A percentile compares a stretch with the other conserved stretches of the same genome.
phyloP scores from a whole-genome alignment of 306 rosid genomes.

The Cucumis hystrix region DNA sequence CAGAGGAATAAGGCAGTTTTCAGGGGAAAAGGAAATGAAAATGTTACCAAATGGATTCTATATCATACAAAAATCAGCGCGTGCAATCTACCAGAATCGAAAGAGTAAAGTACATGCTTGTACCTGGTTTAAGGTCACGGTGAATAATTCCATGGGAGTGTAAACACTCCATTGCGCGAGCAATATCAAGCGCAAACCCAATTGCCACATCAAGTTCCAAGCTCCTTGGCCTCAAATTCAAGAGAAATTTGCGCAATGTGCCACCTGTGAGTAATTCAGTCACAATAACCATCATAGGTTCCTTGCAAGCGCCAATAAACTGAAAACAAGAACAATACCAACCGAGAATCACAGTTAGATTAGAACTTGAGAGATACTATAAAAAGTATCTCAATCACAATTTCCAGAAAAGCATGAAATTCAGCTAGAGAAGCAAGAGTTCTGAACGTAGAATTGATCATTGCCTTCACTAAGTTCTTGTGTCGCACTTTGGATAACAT shows the following conservation, averaged over 20 bases:
- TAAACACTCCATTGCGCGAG: conserved; percentile 79
- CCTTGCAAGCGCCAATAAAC: conserved; percentile 97
- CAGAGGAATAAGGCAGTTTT: background rate
- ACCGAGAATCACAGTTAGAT: background rate
- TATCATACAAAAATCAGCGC: background rate
- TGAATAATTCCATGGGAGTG: conserved; percentile 95
- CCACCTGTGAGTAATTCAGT: conserved; percentile 86
- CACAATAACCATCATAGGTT: conserved; percentile 91
- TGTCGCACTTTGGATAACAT: conserved; percentile 88
- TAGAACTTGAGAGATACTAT: background rate
- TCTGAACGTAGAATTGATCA: background rate
- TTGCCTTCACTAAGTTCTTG: conserved; percentile 79
- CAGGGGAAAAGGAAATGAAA: background rate
- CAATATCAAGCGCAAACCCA: conserved; percentile 78
- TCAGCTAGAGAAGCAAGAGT: background rate
- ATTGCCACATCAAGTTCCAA: conserved; percentile 53
- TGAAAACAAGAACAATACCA: conserved; percentile 14
- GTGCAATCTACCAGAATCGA: background rate
- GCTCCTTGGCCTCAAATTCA: conserved; percentile 64
- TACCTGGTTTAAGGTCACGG: conserved; percentile 95
- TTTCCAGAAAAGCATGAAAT: background rate
- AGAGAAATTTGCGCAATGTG: conserved; percentile 70
- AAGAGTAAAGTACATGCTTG: background rate
- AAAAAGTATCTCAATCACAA: background rate
- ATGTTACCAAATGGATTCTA: background rate